phyloP scores from a whole-genome alignment of 495 filamentous ascomycete species.

The Annulohypoxylon stygium region DNA sequence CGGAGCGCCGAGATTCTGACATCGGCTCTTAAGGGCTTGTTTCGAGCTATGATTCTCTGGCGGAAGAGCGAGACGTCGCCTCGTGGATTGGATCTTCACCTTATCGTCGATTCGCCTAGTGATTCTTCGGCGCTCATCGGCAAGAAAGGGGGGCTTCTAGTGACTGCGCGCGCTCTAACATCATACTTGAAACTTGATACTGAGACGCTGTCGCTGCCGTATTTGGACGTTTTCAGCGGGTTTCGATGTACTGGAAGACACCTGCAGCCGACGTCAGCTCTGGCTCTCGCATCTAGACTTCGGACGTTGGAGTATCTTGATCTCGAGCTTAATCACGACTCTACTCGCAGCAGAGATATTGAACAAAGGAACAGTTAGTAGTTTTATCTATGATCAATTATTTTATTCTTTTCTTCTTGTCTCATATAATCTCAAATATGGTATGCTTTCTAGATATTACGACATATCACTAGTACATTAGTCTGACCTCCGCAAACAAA shows the following conservation, averaged over 20 bases:
- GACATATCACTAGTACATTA: neutral
- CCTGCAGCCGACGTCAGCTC: constrained; percentile 32
- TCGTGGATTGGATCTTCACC: constrained; percentile 36
- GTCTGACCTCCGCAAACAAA: neutral
- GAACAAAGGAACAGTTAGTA: constrained; percentile 42
- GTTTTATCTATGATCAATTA: neutral
- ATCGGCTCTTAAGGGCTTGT: constrained; percentile 25
- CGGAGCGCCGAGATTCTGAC: constrained; percentile 38
- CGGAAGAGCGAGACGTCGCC: constrained; percentile 36
- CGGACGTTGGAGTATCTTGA: constrained; percentile 37
- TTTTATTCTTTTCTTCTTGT: neutral
- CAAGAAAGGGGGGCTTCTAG: constrained; percentile 20
- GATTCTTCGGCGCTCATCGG: constrained; percentile 23
- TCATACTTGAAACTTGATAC: constrained; percentile 39
- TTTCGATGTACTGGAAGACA: constrained; percentile 43
- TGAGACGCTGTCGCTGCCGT: constrained; percentile 29
- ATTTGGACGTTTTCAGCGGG: constrained; percentile 39
- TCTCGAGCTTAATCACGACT: constrained; percentile 41
- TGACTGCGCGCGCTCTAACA: constrained; percentile 29
- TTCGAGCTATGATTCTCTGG: constrained; percentile 36
- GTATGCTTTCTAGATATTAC: neutral
- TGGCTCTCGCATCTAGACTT: constrained; percentile 40
- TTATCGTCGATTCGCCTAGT: constrained; percentile 40
- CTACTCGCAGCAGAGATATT: constrained; percentile 31
- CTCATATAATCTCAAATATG: neutral